Conservation (phyloP, 768 basidiomycete species). For the Tulasnella sp. region DNA sequence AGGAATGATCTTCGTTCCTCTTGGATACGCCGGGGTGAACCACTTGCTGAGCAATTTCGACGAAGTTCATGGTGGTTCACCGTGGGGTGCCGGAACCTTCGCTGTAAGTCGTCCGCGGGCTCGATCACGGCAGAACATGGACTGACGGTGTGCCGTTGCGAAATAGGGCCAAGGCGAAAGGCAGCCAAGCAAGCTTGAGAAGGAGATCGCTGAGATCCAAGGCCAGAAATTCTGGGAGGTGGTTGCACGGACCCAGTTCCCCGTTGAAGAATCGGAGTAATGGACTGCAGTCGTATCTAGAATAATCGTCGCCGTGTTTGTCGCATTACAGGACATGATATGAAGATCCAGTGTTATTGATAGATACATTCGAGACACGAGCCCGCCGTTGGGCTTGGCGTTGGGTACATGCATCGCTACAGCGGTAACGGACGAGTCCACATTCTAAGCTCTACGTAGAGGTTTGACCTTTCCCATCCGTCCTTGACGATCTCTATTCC, state of each 20-base stretch:
- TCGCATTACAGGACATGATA: no score
- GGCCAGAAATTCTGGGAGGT: constrained; percentile 35
- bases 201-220: constrained; percentile 50
- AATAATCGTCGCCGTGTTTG: no score
- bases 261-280: constrained; percentile 10
- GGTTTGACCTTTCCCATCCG: constrained; percentile 86
- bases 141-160: not conserved
- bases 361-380: not conserved
- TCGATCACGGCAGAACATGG: not conserved
- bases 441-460: constrained; percentile 69
- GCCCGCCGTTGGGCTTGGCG: not conserved
- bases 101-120: constrained; percentile 33
- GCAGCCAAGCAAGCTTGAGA: constrained; percentile 48
- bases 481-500: constrained; percentile 41
- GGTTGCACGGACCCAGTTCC: constrained; percentile 11
- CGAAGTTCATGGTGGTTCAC: constrained; percentile 61
- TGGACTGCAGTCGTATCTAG: not conserved
- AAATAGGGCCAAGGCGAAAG: constrained; percentile 43
- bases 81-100: constrained; percentile 72
- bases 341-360: not conserved
- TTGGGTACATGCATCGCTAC: constrained; percentile 20
- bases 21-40: constrained; percentile 59
- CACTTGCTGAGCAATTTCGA: constrained; percentile 41
- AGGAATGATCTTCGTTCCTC: constrained; percentile 66
- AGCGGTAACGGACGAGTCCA: constrained; percentile 43